These are phyloP conservation scores for Fibroporia radiculosa DNA, from an alignment of 768 basidiomycete genomes.

Conservation along the genomic window DNA sequence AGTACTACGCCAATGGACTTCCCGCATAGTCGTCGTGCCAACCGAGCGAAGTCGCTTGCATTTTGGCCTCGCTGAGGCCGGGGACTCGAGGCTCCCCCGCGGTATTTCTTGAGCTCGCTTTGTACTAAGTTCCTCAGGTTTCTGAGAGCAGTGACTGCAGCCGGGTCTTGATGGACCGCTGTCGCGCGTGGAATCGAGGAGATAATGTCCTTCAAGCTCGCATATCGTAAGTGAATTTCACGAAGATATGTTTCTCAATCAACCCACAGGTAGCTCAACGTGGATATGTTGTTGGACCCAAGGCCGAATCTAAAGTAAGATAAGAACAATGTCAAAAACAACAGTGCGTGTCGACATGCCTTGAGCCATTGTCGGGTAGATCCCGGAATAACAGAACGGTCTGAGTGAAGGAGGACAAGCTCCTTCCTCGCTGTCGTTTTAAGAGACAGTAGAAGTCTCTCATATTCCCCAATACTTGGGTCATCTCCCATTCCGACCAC, in stretches of 20 bases:
- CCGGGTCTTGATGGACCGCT: constrained; percentile 64
- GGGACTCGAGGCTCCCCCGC: constrained; percentile 51
- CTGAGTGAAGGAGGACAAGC: constrained; percentile 87
- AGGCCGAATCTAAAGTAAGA: constrained; percentile 62
- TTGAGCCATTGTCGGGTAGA: constrained; percentile 96
- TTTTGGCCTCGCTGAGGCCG: constrained; percentile 75
- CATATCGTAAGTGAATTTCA: background rate
- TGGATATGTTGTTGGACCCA: constrained; percentile 98
- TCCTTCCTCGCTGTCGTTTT: constrained; percentile 99
- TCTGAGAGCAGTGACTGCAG: constrained; percentile 82
- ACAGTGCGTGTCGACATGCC: constrained; percentile 35
- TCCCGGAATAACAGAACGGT: constrained; percentile 81
- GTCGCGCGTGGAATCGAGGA: constrained; percentile 53
- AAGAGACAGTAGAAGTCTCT: constrained; percentile 85
- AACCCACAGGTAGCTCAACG: constrained; percentile 74
- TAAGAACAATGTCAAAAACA: background rate
- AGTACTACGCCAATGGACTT: constrained; percentile 90
- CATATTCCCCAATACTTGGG: constrained; percentile 87
- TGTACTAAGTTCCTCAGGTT: constrained; percentile 92
- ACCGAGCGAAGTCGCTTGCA: constrained; percentile 84
- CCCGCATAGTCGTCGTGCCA: constrained; percentile 88
- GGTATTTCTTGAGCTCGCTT: constrained; percentile 81
- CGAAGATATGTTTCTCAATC: background rate
- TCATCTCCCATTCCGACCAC: constrained; percentile 93
- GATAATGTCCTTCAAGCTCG: constrained; percentile 59